Base-by-base conservation (phyloP, 176 grass and related monocot species). In the Triticum aestivum region DNA sequence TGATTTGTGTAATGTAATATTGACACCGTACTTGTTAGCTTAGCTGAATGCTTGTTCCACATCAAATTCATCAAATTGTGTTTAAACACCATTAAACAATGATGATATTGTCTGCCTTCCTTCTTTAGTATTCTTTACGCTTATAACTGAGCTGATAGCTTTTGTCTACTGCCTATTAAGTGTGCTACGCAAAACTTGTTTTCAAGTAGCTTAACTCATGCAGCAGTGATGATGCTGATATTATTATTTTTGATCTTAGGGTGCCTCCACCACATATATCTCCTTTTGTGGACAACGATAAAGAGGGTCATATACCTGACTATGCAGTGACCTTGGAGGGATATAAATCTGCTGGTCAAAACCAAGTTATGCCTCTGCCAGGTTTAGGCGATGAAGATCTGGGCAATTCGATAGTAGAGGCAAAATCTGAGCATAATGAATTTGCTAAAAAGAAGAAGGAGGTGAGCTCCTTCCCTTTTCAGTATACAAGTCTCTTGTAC, bases 221-320 rank as follows among this genome's bases (percentile, higher is more conserved):
- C 73, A 6, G 2, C 34, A 38, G 24, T 47, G 17, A 7, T 56
- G n/a, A 35, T 42, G 9, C 20, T 23, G 30, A 37, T 52, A 65
- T 66, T 33, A 69, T 69, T 38, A 73, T 38, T 14, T 89, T 11
- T 67, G 72, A 47, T 92, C 82, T 85, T 83, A 99, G 97, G 84
- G 89, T 94, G 65, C 94, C 97, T 73, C 97, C 97, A 69, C 94
- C 97, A 64, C 97, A 99, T 94, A 80, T 96, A 78, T 99, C 97
- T 77, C 97, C 97, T 77, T 99, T 99, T 88, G 92, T 99, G 70
- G 97, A 99, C 87, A 92, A 99, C 64, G 92, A 94, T 38, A 88
- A 91, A n/a, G 97, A 99, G 86, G 94, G 97, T 61, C 96, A 99
- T 75, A 73, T 99, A 79, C 97, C 94, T 69, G 97, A 99, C 70